Evolutionary conservation across 2,329 filamentous ascomycete genomes (phyloP).

Genomic region (Cercospora sp.): DNA sequence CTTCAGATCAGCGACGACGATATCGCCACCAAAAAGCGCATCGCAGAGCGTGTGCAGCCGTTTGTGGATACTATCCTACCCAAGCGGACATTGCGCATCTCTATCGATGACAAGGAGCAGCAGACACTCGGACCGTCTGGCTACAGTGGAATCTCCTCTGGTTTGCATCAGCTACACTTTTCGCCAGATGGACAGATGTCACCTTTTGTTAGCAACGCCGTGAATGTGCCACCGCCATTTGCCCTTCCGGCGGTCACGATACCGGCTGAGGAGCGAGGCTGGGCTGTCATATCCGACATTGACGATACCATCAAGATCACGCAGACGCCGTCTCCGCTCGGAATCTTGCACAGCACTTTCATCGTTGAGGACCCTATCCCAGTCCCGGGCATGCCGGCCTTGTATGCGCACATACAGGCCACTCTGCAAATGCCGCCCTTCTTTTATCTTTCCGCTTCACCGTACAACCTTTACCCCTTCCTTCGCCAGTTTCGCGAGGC

Average conservation of each 20-base stretch:
- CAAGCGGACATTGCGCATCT: conserved; percentile 65
- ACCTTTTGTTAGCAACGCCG: conserved; percentile 26
- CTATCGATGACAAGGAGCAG: conserved; percentile 50
- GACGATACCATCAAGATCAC: conserved; percentile 97
- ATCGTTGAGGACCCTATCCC: conserved; percentile 66
- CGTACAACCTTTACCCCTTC: conserved; percentile 92
- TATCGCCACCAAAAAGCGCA: conserved; percentile 58
- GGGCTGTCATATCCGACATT: conserved; percentile 83
- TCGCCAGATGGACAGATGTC: conserved; percentile 16
- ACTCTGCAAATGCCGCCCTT: conserved; percentile 65
- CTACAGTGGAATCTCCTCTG: conserved; percentile 37
- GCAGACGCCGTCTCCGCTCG: conserved; percentile 73
- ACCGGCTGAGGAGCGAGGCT: conserved; percentile 75
- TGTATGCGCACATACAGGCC: conserved; percentile 68
- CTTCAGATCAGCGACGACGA: conserved; percentile 60
- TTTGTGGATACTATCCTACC: conserved; percentile 77
- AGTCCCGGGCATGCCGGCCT: conserved; percentile 77
- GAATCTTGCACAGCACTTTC: conserved; percentile 82
- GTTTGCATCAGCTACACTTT: conserved; percentile 35
- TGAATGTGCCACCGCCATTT: conserved; percentile 39
- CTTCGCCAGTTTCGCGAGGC: conserved; percentile 70
- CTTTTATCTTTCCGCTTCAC: conserved; percentile 92
- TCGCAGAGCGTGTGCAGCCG: conserved; percentile 69
- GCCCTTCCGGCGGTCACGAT: conserved; percentile 63
- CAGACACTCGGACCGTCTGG: conserved; percentile 39